These are phyloP conservation scores for Elsinoe fawcettii DNA, from an alignment of 2,329 filamentous ascomycete genomes.

Conservation along the genomic window DNA sequence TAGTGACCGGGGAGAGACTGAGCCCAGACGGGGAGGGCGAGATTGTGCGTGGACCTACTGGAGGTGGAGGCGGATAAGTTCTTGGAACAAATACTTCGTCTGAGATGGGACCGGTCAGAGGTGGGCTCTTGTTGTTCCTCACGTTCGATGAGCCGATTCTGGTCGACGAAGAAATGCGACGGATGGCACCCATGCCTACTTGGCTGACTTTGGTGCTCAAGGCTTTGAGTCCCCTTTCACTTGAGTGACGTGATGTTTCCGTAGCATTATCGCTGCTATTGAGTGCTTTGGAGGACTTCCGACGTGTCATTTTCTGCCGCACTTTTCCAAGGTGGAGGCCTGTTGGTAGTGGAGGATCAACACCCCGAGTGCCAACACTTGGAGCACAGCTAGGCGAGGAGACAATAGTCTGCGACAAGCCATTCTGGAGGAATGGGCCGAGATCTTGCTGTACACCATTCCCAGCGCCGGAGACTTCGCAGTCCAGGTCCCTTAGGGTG, in stretches of 20 bases:
- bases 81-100: not conserved
- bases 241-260: not conserved
- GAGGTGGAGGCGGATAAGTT: not conserved
- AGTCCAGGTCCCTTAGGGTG: slow-evolving; percentile 20
- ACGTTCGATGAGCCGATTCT: not conserved
- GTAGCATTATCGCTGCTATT: not conserved
- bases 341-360: not conserved
- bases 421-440: not conserved
- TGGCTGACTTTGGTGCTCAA: slow-evolving; percentile 1
- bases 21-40: not conserved
- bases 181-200: slow-evolving; percentile 4
- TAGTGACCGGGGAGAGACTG: not conserved
- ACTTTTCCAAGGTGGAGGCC: not conserved
- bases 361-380: not conserved
- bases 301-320: not conserved
- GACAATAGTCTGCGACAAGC: not conserved
- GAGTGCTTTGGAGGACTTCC: not conserved
- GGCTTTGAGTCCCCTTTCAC: not conserved
- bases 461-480: not conserved
- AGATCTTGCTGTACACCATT: not conserved
- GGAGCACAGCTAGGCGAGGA: not conserved
- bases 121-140: not conserved
- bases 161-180: slow-evolving; percentile 4
- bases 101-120: not conserved
- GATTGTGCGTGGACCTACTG: not conserved